These are phyloP conservation scores for Cyberlindnera mrakii DNA, from an alignment of 805 yeast species.

Conservation along the genomic window DNA sequence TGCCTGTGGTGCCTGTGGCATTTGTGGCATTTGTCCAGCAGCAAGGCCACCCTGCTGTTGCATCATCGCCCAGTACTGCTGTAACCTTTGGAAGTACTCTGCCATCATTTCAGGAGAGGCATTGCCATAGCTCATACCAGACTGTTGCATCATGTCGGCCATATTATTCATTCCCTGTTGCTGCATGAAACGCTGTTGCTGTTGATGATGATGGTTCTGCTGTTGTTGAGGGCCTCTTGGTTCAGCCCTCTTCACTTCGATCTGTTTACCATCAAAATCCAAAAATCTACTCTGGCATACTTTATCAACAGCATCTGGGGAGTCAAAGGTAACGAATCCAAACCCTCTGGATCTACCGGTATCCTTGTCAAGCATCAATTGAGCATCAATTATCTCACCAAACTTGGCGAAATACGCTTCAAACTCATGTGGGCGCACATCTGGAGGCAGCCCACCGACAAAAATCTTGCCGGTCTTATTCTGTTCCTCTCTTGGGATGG, in stretches of 20 bases:
- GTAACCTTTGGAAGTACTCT: slow-evolving; percentile 59
- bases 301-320: slow-evolving; percentile 88
- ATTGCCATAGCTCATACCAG: background rate
- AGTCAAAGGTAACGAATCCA: slow-evolving; percentile 93
- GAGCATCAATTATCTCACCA: slow-evolving; percentile 92
- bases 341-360: slow-evolving; percentile 96
- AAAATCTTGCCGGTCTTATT: slow-evolving; percentile 94
- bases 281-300: slow-evolving; percentile 79
- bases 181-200: slow-evolving; percentile 21
- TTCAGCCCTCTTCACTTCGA: slow-evolving; percentile 81
- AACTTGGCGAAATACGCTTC: slow-evolving; percentile 79
- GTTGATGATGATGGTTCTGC: slow-evolving; percentile 28
- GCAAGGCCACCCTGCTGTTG: slow-evolving; percentile 32
- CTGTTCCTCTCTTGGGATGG: slow-evolving; percentile 96
- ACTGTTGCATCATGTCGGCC: slow-evolving; percentile 11
- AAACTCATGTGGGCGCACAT: slow-evolving; percentile 87
- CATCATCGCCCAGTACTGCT: slow-evolving; percentile 56
- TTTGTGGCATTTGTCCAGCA: slow-evolving; percentile 6
- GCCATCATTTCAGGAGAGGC: slow-evolving; percentile 9
- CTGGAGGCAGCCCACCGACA: slow-evolving; percentile 95
- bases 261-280: slow-evolving; percentile 76
- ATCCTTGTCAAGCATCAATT: slow-evolving; percentile 94
- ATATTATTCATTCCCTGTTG: slow-evolving; percentile 4
- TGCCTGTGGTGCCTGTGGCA: slow-evolving; percentile 7
- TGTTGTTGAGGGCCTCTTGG: slow-evolving; percentile 65